A percentile compares a stretch with the other conserved stretches of the same genome.
Evolutionary conservation across 352 stramenopile genomes (phyloP).

Genomic region (Aphanomyces euteiches): DNA sequence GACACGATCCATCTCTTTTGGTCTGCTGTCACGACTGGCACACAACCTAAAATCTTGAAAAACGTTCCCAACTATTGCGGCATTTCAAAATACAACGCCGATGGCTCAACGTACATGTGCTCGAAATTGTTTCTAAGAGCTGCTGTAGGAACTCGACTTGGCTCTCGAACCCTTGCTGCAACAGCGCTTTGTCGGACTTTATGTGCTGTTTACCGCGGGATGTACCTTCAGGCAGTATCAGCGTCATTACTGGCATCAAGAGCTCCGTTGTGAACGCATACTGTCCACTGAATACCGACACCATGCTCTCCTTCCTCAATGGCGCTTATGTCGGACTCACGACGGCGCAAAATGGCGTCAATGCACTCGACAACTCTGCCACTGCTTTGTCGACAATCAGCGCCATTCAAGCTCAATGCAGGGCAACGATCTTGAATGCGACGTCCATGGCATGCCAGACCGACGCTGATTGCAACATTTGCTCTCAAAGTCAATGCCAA

Average conservation of each 20-base stretch:
- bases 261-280: not conserved
- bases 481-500: not conserved
- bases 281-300: not conserved
- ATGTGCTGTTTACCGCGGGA: conserved; percentile 7
- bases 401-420: not conserved
- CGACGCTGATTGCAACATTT: conserved; percentile 13
- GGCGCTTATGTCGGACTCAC: conserved; percentile 10
- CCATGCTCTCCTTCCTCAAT: conserved; percentile 11
- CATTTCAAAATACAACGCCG: not conserved
- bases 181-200: not conserved
- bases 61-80: conserved; percentile 14
- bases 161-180: conserved; percentile 17
- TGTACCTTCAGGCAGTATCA: not conserved
- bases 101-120: not conserved
- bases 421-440: not conserved
- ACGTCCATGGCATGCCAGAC: not conserved
- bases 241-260: conserved; percentile 10
- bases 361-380: not conserved
- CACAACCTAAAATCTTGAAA: not conserved
- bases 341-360: not conserved
- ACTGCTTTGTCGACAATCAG: not conserved
- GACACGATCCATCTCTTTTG: conserved; percentile 15
- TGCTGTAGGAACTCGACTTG: conserved; percentile 13
- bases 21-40: not conserved
- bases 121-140: not conserved